Base-by-base conservation (phyloP, 164 flowering plant genomes). In the Aristolochia fimbriata region DNA sequence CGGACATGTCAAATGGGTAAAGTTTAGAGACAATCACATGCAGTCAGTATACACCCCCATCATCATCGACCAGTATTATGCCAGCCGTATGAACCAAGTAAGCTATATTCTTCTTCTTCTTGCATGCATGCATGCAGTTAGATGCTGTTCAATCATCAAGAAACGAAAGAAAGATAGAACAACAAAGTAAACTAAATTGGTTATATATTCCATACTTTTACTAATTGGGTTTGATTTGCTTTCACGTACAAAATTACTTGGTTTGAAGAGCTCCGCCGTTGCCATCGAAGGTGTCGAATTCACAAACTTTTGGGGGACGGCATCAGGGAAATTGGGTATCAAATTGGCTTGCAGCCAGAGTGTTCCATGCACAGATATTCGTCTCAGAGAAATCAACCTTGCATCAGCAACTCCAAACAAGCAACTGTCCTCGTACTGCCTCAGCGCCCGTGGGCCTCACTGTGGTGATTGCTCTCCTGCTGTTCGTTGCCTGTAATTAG, bases 341-440 rank as follows among this genome's bases (percentile, higher is more conserved):
- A 59, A 46, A 24, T 51, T 59, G 15, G 51, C 25, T 20, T 59
- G 62, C 33, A 59, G 62, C 53, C 53, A 59, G 30, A 59, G 16
- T 47, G 33, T 46, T 14, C 30, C 51, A 19, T 59, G 62, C 62
- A 59, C 49, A 16, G 52, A 25, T 37, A 46, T 59, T 22, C 33
- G 46, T 25, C 15, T 59, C 12, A 16, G 25, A 1, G 14, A 15
- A 20, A n/a, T 59, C 15, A 47, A 47, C 6, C 11, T 59, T n/a
- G 30, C 4, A 9, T 19, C 62, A 1, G 30, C 33, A 14, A 15
- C 13, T 10, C 62, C 51, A 22, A 8, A 46, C 24, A 46, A 47
- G 52, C 14, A 13, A 51, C 14, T 50, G 3, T 19, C 15, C 19
- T 19, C 51, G 4, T 21, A 46, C 30, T 59, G 62, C 51, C 13